phyloP scores from a whole-genome alignment of 805 yeast species.

The Starmerella floricola region DNA sequence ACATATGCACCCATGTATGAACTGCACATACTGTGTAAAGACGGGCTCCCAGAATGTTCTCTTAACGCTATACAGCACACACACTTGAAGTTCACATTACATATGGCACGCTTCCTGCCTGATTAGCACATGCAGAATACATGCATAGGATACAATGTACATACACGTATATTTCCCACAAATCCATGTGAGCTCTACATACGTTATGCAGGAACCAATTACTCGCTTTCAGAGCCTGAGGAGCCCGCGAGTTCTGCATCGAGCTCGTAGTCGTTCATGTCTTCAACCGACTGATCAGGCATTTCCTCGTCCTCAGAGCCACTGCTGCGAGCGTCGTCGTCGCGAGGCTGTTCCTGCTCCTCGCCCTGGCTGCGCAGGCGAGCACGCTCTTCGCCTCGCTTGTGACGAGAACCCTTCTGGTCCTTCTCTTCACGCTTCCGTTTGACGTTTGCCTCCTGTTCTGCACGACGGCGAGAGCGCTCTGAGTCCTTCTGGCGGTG shows the following conservation, averaged over 20 bases:
- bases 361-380: conserved; percentile 11
- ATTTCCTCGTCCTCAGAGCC: conserved; percentile 4
- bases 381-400: conserved; percentile 37
- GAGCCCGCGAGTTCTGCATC: conserved; percentile 24
- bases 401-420: conserved; percentile 59
- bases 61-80: no score
- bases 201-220: neutral
- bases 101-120: no score
- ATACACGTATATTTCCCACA: no score
- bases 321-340: no score
- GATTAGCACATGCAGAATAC: no score
- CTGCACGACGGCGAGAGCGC: conserved; percentile 59
- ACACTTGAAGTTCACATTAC: no score
- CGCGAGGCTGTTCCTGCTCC: neutral
- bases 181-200: no score
- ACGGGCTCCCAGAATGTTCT: no score
- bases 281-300: conserved; percentile 37
- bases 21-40: no score
- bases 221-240: neutral
- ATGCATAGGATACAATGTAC: no score
- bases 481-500: conserved; percentile 52
- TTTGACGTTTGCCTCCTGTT: conserved; percentile 67
- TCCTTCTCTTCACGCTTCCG: conserved; percentile 59
- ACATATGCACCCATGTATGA: no score
- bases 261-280: conserved; percentile 28